Base-by-base conservation (phyloP, 1,139 yeast species). In the Geotrichum carabidarum region DNA sequence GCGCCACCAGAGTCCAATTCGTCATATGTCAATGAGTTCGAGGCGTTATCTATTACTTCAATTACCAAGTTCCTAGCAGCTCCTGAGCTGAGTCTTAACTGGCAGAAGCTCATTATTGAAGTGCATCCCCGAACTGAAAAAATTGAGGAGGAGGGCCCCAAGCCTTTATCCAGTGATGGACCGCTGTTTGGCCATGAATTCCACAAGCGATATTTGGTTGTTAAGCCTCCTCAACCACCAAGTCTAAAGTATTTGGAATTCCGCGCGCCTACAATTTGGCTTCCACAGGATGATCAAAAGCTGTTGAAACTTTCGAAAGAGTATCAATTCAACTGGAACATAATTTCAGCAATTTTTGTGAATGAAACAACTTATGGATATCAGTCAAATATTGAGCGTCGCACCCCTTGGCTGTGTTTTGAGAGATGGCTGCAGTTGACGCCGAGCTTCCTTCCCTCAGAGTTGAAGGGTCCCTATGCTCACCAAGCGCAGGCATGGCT, bases 361-460 rank as follows among this genome's bases (percentile, higher is more conserved):
- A 78, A 82, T 2, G 76, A 77, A 53, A 81, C 90, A 1, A 80
- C 87, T 0, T 76, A 77, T 65, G 81, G 84, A 14, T 88, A 88
- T 67, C 81, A 83, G 44, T 86, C 98, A 0, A 90, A 87, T 62
- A 88, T 90, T 56, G 98, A 93, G 69, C 79, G 98, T 63, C 79
- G 99, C 65, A 93, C 98, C 0, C 95, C 99, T 0, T 93, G 99
- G 99, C 98, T 91, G 68, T 93, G 98, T 68, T 93, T 93, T 74
- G 99, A 93, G 69, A 76, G 99, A 60, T 93, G 94, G 75, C 86
- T 90, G 58, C 99, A 93, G 71, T 76, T 94, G 59, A 90, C 89
- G 64, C 97, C 93, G 56, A 83, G 83, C 58, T 90, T 89, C 63
- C 94, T 87, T 59, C 80, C 88, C 57, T 76, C 83, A 27, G 98